Base-by-base conservation (phyloP, 345 rosid species). In the Lumnitzera littorea region DNA sequence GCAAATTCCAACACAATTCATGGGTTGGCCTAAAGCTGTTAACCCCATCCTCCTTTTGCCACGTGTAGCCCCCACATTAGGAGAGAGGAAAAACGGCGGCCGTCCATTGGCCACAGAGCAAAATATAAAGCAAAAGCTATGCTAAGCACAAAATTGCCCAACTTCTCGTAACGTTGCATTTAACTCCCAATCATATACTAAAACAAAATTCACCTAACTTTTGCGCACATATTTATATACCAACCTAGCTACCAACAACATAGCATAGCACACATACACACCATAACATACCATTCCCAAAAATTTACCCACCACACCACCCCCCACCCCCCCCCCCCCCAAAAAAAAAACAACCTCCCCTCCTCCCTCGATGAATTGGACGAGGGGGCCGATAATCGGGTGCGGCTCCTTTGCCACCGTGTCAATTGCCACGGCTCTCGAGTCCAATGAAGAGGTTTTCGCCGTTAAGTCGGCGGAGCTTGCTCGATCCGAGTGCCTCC, bases 371-470 rank as follows among this genome's bases (percentile, higher is more conserved):
- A 82, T 85, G 91, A 57, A 65, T 24, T 85, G 91, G 91, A 80
- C 70, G 23, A 56, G 91, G 51, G 84, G 88, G 15, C 65, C 16
- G 36, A 69, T 51, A 56, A 53, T 85, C 48, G 91, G 88, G 62
- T 82, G 60, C 3, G 88, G 91, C 60, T 78, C 88, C n/a, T 59
- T 69, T 0, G 81, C 88, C 66, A 57, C 78, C 54, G 91, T 85
- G 58, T 80, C 75, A 1, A 10, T 75, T 24, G 84, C 84, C 11
- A 65, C 36, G 0, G 64, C 29, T 20, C 50, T 24, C 53, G 41
- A 8, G 10, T 70, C 84, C 48, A 36, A 36, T 36, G 71, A 76
- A 15, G 57, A 72, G 15, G 57, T 68, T n/a, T 75, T 82, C 15
- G 88, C 91, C 1, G 86, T 80, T 24, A 85, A 82, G 70, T 80